Conservation (phyloP, 371 early-diverging fungal genomes). For the Rhizopus stolonifer region DNA sequence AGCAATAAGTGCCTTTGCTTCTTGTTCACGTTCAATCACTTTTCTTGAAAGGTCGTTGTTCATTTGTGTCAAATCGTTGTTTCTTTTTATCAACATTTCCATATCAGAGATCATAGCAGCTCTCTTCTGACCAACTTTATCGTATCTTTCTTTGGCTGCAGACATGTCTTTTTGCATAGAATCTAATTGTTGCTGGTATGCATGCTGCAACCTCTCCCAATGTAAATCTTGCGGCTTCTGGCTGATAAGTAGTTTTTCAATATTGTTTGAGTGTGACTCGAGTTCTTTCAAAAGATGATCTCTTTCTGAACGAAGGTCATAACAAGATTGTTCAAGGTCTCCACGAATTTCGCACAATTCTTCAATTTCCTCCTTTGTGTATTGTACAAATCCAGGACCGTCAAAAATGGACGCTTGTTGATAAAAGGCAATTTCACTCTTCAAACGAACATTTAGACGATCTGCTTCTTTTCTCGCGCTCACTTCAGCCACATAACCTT, state of each 20-base stretch:
- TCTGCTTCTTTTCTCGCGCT: slow-evolving; percentile 41
- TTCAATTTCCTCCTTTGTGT: slow-evolving; percentile 33
- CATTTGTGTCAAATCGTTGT: slow-evolving; percentile 53
- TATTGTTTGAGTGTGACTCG: slow-evolving; percentile 16
- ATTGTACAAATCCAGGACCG: slow-evolving; percentile 12
- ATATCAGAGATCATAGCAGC: slow-evolving; percentile 54
- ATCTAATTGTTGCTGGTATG: slow-evolving; percentile 36
- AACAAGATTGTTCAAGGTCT: slow-evolving; percentile 29
- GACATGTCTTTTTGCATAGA: slow-evolving; percentile 35
- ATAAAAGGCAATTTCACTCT: slow-evolving; percentile 34
- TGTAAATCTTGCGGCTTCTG: slow-evolving; percentile 25
- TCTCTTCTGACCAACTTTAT: slow-evolving; percentile 25
- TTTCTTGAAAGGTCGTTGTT: slow-evolving; percentile 60
- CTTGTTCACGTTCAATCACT: slow-evolving; percentile 46
- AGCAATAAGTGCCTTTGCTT: slow-evolving; percentile 42
- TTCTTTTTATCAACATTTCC: slow-evolving; percentile 57
- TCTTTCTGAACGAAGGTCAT: slow-evolving; percentile 32
- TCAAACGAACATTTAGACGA: slow-evolving; percentile 23
- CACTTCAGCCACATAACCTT: slow-evolving; percentile 41
- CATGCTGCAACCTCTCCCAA: slow-evolving; percentile 30
- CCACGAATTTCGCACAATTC: slow-evolving; percentile 19
- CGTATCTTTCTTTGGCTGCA: slow-evolving; percentile 14
- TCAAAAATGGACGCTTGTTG: slow-evolving; percentile 32
- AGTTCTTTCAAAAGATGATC: slow-evolving; percentile 25
- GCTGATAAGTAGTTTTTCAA: slow-evolving; percentile 15